Conservation (phyloP, 2,329 filamentous ascomycete genomes). For the Aspergillus carbonarius region DNA sequence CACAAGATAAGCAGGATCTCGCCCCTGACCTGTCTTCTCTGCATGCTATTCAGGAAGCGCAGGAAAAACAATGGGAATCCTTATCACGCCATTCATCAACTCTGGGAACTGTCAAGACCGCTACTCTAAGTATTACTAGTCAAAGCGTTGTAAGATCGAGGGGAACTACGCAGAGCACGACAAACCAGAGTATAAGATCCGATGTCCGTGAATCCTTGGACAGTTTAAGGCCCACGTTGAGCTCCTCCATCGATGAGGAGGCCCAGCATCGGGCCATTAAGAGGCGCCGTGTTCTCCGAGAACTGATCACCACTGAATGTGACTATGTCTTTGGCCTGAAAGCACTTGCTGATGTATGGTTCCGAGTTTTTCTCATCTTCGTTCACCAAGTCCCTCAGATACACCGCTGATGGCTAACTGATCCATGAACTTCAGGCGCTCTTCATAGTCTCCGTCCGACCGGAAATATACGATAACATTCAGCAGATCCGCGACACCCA, state of each 20-base stretch:
- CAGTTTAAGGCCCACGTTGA: constrained; percentile 48
- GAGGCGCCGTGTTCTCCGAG: constrained; percentile 76
- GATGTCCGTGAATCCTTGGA: constrained; percentile 66
- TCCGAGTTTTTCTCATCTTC: background rate
- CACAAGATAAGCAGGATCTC: constrained; percentile 16
- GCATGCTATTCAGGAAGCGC: constrained; percentile 21
- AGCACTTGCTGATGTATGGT: constrained; percentile 75
- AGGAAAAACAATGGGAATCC: constrained; percentile 52
- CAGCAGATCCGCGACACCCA: constrained; percentile 80
- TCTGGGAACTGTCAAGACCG: constrained; percentile 77
- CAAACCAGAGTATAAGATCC: constrained; percentile 54
- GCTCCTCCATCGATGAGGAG: constrained; percentile 61
- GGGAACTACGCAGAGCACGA: constrained; percentile 59
- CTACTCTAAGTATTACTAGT: constrained; percentile 73
- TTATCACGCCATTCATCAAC: constrained; percentile 78
- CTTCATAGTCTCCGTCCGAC: constrained; percentile 69
- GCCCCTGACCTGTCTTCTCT: constrained; percentile 16
- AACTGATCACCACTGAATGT: constrained; percentile 82
- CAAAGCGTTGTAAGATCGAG: constrained; percentile 66
- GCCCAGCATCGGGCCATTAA: constrained; percentile 71
- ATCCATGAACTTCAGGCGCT: constrained; percentile 60
- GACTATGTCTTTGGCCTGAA: constrained; percentile 85
- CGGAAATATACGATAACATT: constrained; percentile 75
- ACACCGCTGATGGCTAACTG: background rate
- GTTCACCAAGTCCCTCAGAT: background rate